These are phyloP conservation scores for Hyaloperonospora arabidopsidis DNA, from an alignment of 352 stramenopile species.

Conservation along the genomic window DNA sequence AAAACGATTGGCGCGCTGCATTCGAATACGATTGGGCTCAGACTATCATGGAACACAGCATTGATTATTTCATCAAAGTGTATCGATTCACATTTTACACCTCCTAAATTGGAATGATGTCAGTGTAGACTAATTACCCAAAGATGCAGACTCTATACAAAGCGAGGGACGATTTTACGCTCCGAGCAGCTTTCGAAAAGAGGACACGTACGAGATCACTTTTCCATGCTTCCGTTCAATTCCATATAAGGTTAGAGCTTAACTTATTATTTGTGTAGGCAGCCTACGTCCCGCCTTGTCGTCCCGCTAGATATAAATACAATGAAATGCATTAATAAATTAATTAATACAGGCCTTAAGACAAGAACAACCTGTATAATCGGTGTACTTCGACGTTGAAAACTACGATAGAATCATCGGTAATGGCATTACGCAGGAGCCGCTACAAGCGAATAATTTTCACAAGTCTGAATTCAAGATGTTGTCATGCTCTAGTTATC, in stretches of 20 bases:
- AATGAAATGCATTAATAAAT: no score
- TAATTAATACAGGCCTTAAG: no score
- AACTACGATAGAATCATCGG: no score
- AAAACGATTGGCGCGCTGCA: conserved; percentile 90
- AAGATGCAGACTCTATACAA: conserved; percentile 19
- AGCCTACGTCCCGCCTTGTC: no score
- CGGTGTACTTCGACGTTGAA: no score
- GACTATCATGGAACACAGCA: conserved; percentile 15
- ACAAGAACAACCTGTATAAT: no score
- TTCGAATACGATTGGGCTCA: conserved; percentile 79
- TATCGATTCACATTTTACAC: conserved; percentile 9
- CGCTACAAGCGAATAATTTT: conserved; percentile 6
- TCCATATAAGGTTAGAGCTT: conserved; percentile 24
- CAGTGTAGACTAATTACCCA: conserved; percentile 13
- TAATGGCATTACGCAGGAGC: conserved; percentile 61
- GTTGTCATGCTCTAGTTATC: not conserved
- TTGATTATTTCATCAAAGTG: conserved; percentile 3
- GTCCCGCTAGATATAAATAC: no score
- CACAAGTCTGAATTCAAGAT: conserved; percentile 6
- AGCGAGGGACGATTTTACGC: conserved; percentile 1
- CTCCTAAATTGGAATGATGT: conserved; percentile 17
- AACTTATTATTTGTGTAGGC: conserved; percentile 20
- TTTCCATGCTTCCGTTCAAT: conserved; percentile 1
- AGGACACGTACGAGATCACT: conserved; percentile 6
- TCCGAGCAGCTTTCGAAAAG: conserved; percentile 8